Evolutionary conservation across 805 yeast genomes (phyloP).

Genomic region (Metschnikowia corniflorae): DNA sequence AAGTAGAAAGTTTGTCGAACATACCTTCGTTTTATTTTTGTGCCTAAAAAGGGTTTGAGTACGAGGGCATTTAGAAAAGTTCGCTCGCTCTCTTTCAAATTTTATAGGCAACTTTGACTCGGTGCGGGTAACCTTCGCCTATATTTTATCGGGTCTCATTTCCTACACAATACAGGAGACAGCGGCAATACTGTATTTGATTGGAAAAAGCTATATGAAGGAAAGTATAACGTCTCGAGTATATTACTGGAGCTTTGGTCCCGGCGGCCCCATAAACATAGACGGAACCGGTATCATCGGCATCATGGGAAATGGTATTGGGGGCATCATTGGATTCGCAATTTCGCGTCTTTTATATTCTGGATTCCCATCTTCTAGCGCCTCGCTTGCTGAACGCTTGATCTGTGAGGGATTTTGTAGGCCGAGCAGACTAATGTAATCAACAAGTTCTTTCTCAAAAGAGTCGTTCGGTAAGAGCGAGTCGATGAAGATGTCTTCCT

Average conservation of each 20-base stretch:
- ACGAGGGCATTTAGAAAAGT: neutral
- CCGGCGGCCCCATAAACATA: too few species aligned
- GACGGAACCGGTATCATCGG: conserved; percentile 20
- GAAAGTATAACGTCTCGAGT: too few species aligned
- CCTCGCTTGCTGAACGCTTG: conserved; percentile 8
- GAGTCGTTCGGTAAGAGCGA: conserved; percentile 59
- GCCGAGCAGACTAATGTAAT: conserved; percentile 44
- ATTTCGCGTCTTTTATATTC: conserved; percentile 27
- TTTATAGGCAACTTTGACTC: conserved; percentile 1
- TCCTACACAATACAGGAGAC: too few species aligned
- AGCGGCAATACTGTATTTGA: too few species aligned
- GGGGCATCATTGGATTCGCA: conserved; percentile 13
- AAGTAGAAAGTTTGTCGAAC: too few species aligned
- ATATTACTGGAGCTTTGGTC: too few species aligned
- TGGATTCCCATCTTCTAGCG: conserved; percentile 17
- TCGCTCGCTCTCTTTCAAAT: neutral
- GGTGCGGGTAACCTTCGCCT: conserved; percentile 9
- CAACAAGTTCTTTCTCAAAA: conserved; percentile 51
- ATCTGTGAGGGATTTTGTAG: conserved; percentile 29
- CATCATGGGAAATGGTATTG: conserved; percentile 14
- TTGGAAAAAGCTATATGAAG: too few species aligned
- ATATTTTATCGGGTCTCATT: too few species aligned
- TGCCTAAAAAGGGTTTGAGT: conserved; percentile 4
- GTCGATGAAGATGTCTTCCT: conserved; percentile 73
- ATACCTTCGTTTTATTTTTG: too few species aligned